Percentiles rank a stretch among this genome's conserved stretches.
Conservation (phyloP, 2,329 filamentous ascomycete species). For the Trichophaea hybrida region DNA sequence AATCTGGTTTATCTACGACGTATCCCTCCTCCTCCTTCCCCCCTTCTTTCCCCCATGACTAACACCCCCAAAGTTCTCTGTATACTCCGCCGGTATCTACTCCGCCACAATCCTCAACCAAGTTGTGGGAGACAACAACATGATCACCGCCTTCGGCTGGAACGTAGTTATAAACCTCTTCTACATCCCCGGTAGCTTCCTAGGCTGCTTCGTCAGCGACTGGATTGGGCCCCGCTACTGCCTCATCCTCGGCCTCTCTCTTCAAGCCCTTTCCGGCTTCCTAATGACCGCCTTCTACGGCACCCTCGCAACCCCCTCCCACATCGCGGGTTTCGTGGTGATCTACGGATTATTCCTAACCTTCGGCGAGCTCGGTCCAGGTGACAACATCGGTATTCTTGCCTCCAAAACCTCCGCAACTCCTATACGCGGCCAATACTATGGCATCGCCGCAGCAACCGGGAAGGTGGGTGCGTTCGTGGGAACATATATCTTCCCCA, state of each 20-base stretch:
- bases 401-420: conserved; percentile 82
- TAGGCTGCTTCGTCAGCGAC: not conserved
- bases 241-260: conserved; percentile 36
- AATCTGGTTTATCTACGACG: conserved; percentile 77
- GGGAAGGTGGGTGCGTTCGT: conserved; percentile 75
- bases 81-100: conserved; percentile 78
- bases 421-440: conserved; percentile 67
- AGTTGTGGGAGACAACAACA: conserved; percentile 43
- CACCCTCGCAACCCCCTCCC: conserved; percentile 48
- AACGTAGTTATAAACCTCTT: conserved; percentile 36
- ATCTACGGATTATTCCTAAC: conserved; percentile 67
- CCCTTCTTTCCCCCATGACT: not conserved
- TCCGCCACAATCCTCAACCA: conserved; percentile 57
- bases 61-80: conserved; percentile 45
- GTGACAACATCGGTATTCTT: conserved; percentile 79
- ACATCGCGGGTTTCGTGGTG: conserved; percentile 62
- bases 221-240: conserved; percentile 54
- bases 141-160: conserved; percentile 76
- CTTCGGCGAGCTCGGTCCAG: conserved; percentile 68
- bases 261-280: conserved; percentile 69
- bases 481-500: conserved; percentile 67
- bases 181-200: conserved; percentile 13
- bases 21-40: conserved; percentile 29
- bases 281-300: conserved; percentile 73
- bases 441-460: conserved; percentile 55